Conservation (phyloP, 345 rosid species). For the Conringia planisiliqua region DNA sequence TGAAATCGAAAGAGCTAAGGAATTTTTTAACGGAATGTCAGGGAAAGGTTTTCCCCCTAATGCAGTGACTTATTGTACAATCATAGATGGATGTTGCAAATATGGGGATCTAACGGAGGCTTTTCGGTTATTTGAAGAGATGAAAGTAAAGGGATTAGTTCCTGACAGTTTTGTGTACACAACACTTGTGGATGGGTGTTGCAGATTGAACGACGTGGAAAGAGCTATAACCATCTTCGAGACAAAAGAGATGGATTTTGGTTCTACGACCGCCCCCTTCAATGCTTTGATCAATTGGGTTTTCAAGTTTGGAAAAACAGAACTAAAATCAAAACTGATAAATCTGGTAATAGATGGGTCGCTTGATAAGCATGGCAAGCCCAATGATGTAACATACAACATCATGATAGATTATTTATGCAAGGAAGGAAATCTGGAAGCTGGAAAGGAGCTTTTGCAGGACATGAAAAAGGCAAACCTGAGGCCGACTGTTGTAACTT, state of each 20-base stretch:
- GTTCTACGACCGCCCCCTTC: conserved; percentile 46
- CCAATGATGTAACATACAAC: conserved; percentile 64
- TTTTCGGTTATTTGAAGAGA: conserved; percentile 54
- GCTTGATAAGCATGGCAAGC: conserved; percentile 38
- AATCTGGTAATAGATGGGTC: conserved; percentile 43
- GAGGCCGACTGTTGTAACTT: conserved; percentile 51
- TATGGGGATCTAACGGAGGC: conserved; percentile 56
- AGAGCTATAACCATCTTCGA: conserved; percentile 51
- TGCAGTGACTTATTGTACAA: conserved; percentile 56
- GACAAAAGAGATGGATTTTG: conserved; percentile 50
- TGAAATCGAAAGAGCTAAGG: conserved; percentile 52
- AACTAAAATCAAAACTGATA: conserved; percentile 34
- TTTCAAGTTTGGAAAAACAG: conserved; percentile 50
- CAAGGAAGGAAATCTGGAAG: conserved; percentile 50
- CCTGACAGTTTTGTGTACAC: conserved; percentile 64
- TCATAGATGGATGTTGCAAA: conserved; percentile 80
- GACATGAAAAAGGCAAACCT: conserved; percentile 54
- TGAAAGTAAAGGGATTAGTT: conserved; percentile 51
- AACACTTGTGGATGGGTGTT: conserved; percentile 62
- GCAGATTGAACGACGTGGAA: conserved; percentile 55
- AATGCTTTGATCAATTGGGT: conserved; percentile 61
- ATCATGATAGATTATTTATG: conserved; percentile 64
- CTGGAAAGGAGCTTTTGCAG: conserved; percentile 54
- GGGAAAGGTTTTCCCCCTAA: conserved; percentile 49
- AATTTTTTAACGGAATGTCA: conserved; percentile 55